Evolutionary conservation across 441 rosid genomes (phyloP), one percentile per base, ranked within the genome.

Genomic region (Raphanus hybrid): DNA sequence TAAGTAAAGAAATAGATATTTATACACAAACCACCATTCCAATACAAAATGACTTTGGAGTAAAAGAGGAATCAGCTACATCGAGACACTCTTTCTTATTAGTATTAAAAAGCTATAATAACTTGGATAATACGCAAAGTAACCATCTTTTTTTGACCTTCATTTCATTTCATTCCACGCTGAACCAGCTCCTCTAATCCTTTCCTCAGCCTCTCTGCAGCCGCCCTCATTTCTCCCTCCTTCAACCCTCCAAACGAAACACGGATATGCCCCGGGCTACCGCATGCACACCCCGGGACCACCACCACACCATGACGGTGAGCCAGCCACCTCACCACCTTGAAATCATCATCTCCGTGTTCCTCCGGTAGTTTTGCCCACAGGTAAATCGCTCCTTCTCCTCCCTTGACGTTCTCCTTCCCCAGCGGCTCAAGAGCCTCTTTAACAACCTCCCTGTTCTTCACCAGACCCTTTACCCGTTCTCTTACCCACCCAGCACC

Each of bases 341-440:
- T 84, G 14, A 74, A 74, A 76, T 88, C 95, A 76, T 88, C 95
- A 12, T 92, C 80, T 0, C 1, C 11, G 26, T 76, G 70, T 58
- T 82, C 68, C 14, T 90, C 92, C 0, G 99, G 99, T 71, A 96
- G 92, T 79, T 82, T 94, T 2, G 92, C 98, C 99, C 99, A 96
- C 62, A 96, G 64, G 92, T 94, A 96, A 9, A 96, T 89, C 14
- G 96, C 97, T 0, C 99, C 99, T 83, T 96, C 99, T 73, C 98
- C 98, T 12, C 99, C 99, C 80, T 84, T 92, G 5, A 94, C 88
- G 1, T 92, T 87, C 15, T 75, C 93, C 72, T 90, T 79, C 23
- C 99, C 98, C 14, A 96, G 72, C 3, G 97, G 97, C 12, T 89
- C 85, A 43, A 96, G 92, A 2, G 98, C 97, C 67, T 88, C 86